Conservation (phyloP, 106 monocot species). For the Dioscorea alata region DNA sequence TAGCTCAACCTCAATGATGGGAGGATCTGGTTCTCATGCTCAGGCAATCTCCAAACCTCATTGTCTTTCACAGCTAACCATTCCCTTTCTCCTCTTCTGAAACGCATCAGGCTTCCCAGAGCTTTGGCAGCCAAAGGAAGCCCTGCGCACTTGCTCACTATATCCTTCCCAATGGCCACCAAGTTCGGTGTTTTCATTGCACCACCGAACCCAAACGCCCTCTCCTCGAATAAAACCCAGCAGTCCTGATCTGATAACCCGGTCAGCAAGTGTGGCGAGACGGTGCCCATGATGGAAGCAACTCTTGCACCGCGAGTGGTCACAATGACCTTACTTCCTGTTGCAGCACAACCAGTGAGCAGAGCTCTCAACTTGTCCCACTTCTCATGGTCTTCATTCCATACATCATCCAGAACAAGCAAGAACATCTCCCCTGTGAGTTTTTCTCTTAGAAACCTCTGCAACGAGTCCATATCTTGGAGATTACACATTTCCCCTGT, state of each 20-base stretch:
- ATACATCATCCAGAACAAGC: conserved; percentile 43
- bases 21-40: conserved; percentile 16
- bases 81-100: too few species aligned
- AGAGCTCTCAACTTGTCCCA: conserved; percentile 16
- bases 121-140: too few species aligned
- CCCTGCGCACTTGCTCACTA: too few species aligned
- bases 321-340: conserved; percentile 21
- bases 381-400: conserved; percentile 19
- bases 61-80: too few species aligned
- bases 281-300: conserved; percentile 16
- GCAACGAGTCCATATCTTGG: conserved; percentile 3
- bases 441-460: neutral
- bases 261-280: neutral
- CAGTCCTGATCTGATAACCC: too few species aligned
- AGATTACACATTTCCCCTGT: neutral
- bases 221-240: too few species aligned
- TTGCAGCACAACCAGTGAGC: conserved; percentile 5
- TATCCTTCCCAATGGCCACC: too few species aligned
- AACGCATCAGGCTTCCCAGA: too few species aligned
- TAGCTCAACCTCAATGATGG: conserved; percentile 8
- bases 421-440: conserved; percentile 10
- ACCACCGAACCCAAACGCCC: too few species aligned
- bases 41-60: too few species aligned
- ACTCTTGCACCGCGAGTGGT: conserved; percentile 20
- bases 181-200: too few species aligned